Evolutionary conservation across 2,329 filamentous ascomycete species (phyloP), one percentile per base, ranked within the genome.

Genomic region (Apiospora pterosperma): DNA sequence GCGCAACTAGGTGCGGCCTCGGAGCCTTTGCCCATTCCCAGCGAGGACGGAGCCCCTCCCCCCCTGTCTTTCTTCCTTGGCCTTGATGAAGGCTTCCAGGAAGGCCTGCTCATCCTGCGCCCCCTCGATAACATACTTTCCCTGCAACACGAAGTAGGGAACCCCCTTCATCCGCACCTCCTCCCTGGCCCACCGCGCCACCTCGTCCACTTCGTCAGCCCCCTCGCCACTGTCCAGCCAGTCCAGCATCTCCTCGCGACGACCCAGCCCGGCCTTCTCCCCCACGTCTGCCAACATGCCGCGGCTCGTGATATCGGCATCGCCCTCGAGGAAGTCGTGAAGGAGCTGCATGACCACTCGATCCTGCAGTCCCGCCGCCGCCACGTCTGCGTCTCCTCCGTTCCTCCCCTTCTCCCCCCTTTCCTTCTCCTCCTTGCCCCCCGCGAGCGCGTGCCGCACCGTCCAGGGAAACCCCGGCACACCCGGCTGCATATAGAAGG

Each of bases 401-500:
- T 14, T 2, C 1, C 10, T 44, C 21, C 5, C 21, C 21, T 25
- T 6, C 42, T 48, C 28, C 48, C 6, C 28, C 48, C 6, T 34
- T 8, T 16, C 16, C 48, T 55, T 8, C 16, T 34, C 21, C 28
- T 55, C 28, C 48, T 5, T n/a, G 7, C 48, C 25, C 84, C 86
- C 77, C 76, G 81, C 92, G 63, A 93, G 83, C 78, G 80, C 79
- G 75, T 90, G 90, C 73, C 85, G 85, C 67, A 76, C 82, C 1
- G 67, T 70, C 48, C 84, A 75, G n/a, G 84, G 81, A 4, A 84
- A 71, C 6, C 83, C 80, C 28, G 48, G 48, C 28, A 1, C 85
- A 0, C 85, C 81, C 0, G 92, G 90, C 72, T 94, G 89, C 61
- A 97, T 85, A 76, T 95, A 94, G 80, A 91, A 96, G 1, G 93